Base-by-base conservation (phyloP, 441 rosid genomes). In the Flueggea neowawraea region DNA sequence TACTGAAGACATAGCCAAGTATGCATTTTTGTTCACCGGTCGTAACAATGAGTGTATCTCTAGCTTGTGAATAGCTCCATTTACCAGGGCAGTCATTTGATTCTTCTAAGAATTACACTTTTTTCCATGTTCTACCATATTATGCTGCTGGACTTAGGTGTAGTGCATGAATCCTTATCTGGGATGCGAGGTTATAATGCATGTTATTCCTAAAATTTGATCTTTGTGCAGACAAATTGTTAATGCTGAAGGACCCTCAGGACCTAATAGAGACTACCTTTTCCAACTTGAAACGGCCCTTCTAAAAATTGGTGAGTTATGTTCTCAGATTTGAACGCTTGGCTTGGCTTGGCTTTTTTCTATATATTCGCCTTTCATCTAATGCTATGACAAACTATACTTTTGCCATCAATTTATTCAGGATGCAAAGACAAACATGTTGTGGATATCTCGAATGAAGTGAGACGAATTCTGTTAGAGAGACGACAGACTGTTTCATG, bases 261-360 rank as follows among this genome's bases (percentile, higher is more conserved):
- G 97, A 62, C 96, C 98, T 49, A 88, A 90, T 75, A 86, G 95
- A 83, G 97, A 88, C 63, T 90, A 86, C 65, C 87, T 90, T 55
- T 86, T 90, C 78, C 83, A 84, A 41, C 87, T 92, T 43, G 97
- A 88, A 72, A 64, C 53, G 45, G 88, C 94, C 63, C 91, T 92
- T 28, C 67, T 67, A 55, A 71, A 86, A 75, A 67, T 85, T 22
- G 94, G 94, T 87, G 65, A 68, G 28, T 0, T 22, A 22, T 22
- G 28, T 22, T 22, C 28, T 22, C 2, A 22, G 28, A 22, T 22
- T 22, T 22, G 28, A 22, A 22, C 28, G 28, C 28, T 22, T 28
- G 17, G 54, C 45, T 43, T 43, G 45, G 8, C 45, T 11, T 43
- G 45, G 8, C 45, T 11, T 43, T 1, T 0, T 55, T 33, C 39